phyloP scores from a whole-genome alignment of 495 filamentous ascomycete genomes.

The Aspergillus heteromorphus region DNA sequence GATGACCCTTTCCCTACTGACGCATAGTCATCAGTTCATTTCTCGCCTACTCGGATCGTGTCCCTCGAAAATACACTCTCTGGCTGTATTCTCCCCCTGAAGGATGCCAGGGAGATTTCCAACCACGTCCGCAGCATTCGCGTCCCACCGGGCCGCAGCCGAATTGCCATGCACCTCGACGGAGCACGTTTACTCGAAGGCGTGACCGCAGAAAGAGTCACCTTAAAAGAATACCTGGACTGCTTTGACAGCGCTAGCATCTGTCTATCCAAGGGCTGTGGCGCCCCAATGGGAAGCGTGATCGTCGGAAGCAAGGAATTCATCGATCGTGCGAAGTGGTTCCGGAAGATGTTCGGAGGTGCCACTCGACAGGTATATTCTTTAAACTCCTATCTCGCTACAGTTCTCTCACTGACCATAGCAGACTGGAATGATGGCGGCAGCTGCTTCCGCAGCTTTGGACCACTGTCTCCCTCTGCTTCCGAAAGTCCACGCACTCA shows the following conservation, averaged over 20 bases:
- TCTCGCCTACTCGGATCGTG: conserved; percentile 63
- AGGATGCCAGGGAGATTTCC: conserved; percentile 54
- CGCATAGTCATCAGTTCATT: conserved; percentile 38
- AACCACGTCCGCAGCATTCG: conserved; percentile 52
- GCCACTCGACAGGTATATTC: conserved; percentile 55
- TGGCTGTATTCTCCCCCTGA: conserved; percentile 62
- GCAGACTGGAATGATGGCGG: conserved; percentile 25
- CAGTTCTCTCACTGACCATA: not conserved
- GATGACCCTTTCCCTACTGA: not conserved
- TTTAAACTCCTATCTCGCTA: not conserved
- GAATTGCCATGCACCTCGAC: conserved; percentile 63
- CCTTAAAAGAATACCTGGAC: conserved; percentile 55
- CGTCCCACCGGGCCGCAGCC: conserved; percentile 5
- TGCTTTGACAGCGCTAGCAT: conserved; percentile 65
- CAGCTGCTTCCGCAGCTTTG: conserved; percentile 20
- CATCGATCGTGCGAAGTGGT: conserved; percentile 57
- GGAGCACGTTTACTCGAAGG: conserved; percentile 70
- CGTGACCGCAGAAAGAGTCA: conserved; percentile 42
- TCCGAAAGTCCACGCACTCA: conserved; percentile 11
- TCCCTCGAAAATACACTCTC: conserved; percentile 69
- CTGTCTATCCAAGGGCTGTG: conserved; percentile 73
- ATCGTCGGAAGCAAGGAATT: conserved; percentile 52
- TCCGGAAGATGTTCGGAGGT: conserved; percentile 69
- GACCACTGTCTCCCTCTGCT: conserved; percentile 33
- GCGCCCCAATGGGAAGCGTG: conserved; percentile 69